These are phyloP conservation scores for Gyrodon lividus DNA, from an alignment of 768 basidiomycete genomes.

Conservation along the genomic window DNA sequence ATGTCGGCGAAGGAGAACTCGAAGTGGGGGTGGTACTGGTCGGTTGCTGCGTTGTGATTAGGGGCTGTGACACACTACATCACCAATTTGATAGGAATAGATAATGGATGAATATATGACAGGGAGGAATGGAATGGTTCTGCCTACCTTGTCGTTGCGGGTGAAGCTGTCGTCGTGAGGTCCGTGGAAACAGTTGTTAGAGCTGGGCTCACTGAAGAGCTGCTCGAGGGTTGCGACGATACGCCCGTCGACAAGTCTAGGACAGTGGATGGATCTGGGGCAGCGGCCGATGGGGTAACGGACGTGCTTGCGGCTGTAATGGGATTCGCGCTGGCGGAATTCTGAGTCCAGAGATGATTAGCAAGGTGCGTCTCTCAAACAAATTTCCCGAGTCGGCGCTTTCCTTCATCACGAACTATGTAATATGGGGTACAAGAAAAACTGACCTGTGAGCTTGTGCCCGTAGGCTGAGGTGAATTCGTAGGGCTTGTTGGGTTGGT, in stretches of 20 bases:
- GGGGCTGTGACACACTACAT: conserved; percentile 5
- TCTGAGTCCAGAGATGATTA: neutral
- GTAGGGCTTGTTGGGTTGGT: neutral
- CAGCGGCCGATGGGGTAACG: no score
- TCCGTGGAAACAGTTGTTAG: neutral
- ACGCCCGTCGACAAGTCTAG: neutral
- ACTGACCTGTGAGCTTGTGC: neutral
- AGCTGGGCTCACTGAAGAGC: neutral
- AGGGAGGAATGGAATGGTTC: neutral
- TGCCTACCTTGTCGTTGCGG: conserved; percentile 16
- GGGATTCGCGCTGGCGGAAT: neutral
- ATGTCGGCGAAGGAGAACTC: neutral
- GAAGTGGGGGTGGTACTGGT: neutral
- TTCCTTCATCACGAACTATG: neutral
- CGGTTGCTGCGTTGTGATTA: neutral
- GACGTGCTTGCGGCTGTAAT: neutral
- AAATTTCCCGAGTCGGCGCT: neutral
- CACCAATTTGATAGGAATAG: neutral
- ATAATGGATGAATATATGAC: neutral
- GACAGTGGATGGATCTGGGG: neutral
- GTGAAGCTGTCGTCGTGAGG: conserved; percentile 3
- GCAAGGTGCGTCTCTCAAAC: no score
- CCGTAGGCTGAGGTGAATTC: neutral
- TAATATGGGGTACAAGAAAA: no score
- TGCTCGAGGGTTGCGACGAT: neutral